These are phyloP conservation scores for Phytophthora sp. DNA, from an alignment of 352 stramenopile genomes.

Conservation along the genomic window DNA sequence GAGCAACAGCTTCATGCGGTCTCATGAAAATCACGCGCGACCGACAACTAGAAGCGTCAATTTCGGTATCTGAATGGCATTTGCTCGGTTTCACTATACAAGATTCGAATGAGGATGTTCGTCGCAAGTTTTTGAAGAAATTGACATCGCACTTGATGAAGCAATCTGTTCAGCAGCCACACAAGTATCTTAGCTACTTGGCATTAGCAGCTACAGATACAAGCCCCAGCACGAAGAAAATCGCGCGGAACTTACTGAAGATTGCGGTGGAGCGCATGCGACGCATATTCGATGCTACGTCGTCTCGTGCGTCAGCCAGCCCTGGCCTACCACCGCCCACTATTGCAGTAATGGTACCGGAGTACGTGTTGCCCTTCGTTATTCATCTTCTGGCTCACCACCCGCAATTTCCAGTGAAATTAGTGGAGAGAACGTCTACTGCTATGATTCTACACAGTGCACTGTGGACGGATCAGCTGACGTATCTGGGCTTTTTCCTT, in stretches of 20 bases:
- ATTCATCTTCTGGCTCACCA: conserved; percentile 87
- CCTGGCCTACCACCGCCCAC: conserved; percentile 14
- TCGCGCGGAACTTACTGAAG: conserved; percentile 50
- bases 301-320: conserved; percentile 26
- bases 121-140: conserved; percentile 74
- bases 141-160: conserved; percentile 78
- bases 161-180: conserved; percentile 55
- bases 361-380: conserved; percentile 83
- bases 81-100: conserved; percentile 77
- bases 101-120: conserved; percentile 78
- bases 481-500: conserved; percentile 75
- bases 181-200: conserved; percentile 87
- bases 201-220: conserved; percentile 67
- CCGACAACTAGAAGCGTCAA: conserved; percentile 52
- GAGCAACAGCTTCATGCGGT: conserved; percentile 51
- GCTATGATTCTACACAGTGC: conserved; percentile 34
- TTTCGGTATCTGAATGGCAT: conserved; percentile 76
- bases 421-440: conserved; percentile 41
- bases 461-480: conserved; percentile 67
- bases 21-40: conserved; percentile 75
- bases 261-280: conserved; percentile 77
- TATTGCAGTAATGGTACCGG: conserved; percentile 82
- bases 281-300: conserved; percentile 68
- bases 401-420: conserved; percentile 61
- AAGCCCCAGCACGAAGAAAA: conserved; percentile 61